A percentile compares a stretch with the other conserved stretches of the same genome.
Conservation (phyloP, 768 basidiomycete genomes). For the Peribolospora baueri region DNA sequence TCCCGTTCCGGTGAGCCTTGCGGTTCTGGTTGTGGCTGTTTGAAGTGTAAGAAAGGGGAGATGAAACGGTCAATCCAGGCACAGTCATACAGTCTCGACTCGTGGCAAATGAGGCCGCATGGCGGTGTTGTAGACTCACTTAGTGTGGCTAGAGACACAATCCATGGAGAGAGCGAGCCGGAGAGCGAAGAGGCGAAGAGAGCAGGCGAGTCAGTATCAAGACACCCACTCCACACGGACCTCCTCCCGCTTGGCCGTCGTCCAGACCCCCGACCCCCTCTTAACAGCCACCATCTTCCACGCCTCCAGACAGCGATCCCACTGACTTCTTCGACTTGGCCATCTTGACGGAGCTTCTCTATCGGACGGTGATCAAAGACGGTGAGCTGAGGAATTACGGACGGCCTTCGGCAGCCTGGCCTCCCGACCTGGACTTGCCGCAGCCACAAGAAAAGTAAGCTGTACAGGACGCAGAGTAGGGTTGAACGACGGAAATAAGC, state of each 20-base stretch:
- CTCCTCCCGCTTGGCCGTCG: too few species aligned
- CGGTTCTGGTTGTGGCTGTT: constrained; percentile 24
- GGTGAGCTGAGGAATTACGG: not conserved
- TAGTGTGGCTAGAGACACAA: constrained; percentile 7
- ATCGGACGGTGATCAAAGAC: too few species aligned
- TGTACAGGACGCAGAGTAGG: too few species aligned
- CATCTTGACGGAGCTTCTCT: constrained; percentile 30
- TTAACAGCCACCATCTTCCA: not conserved
- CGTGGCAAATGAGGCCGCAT: not conserved
- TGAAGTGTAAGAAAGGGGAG: not conserved
- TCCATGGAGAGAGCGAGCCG: not conserved
- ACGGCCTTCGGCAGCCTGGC: constrained; percentile 6
- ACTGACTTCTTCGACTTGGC: constrained; percentile 94
- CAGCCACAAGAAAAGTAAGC: too few species aligned
- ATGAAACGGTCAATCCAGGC: not conserved
- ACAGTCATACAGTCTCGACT: too few species aligned
- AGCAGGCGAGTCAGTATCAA: too few species aligned
- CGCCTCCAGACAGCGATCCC: too few species aligned
- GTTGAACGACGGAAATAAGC: too few species aligned
- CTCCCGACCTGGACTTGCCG: too few species aligned
- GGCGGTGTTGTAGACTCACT: constrained; percentile 10
- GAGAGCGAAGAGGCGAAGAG: not conserved
- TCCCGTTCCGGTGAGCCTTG: constrained; percentile 96
- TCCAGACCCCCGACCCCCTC: too few species aligned
- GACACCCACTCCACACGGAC: too few species aligned